Evolutionary conservation across 768 basidiomycete species (phyloP), one percentile per base, ranked within the genome.

Genomic region (Fomitopsis pulvina): DNA sequence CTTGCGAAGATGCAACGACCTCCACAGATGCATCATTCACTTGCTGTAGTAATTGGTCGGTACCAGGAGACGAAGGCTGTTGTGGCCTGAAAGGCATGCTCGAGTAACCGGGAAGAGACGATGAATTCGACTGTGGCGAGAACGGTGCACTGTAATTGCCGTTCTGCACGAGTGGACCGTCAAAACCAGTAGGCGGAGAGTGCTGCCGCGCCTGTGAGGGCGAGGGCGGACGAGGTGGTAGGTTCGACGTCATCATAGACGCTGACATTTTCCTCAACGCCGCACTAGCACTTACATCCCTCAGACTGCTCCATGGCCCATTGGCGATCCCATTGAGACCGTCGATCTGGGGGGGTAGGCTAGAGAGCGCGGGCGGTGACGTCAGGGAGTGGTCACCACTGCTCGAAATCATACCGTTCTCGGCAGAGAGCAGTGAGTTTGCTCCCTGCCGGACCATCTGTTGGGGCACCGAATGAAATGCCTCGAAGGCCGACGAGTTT

Each of bases 391-490:
- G 20, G 16, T 39, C 47, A n/a, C 7, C 7, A 5, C 50, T 30
- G 21, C 45, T 39, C 14, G 44, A 22, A 9, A 29, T 34, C 14
- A 54, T 42, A n/a, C 63, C 63, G 38, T 54, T 63, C 48, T 61
- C 62, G 27, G 66, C 63, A 12, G 60, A 62, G 8, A 68, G 55
- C 18, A 67, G 50, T 9, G 68, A 60, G 45, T 67, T 62, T 24
- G 60, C 61, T 22, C 60, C 60, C 27, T 62, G 60, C 29, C 63
- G 67, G 27, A 63, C 61, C 55, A 75, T 70, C 28, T 64, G 64
- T 30, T 59, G 68, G 24, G 71, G 72, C 1, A 83, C 76, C 1
- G 82, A 79, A 62, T 90, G 83, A 70, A 91, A 92, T 1, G 87
- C 84, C 59, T 92, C 89, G 61, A 79, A 91, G 1, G 85, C 77